Conservation (phyloP, 495 filamentous ascomycete species). For the Friedmanniomyces endolithicus region DNA sequence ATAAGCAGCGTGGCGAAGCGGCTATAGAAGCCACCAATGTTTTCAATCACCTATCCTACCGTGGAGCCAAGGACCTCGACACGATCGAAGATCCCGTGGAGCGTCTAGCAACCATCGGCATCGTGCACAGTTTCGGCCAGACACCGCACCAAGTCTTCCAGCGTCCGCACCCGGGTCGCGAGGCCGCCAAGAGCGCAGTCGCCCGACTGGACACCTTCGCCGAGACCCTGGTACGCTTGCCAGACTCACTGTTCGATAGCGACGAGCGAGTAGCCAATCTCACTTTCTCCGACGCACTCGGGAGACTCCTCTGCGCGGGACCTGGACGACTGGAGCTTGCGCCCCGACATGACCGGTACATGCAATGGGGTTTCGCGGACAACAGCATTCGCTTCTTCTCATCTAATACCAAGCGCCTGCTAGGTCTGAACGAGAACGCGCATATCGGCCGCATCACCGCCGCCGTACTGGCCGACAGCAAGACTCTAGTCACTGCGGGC, state of each 20-base stretch:
- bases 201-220: slow-evolving; percentile 66
- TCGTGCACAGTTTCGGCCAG: slow-evolving; percentile 97
- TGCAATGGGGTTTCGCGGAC: slow-evolving; percentile 95
- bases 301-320: slow-evolving; percentile 73
- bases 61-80: slow-evolving; percentile 84
- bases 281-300: slow-evolving; percentile 63
- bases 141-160: slow-evolving; percentile 91
- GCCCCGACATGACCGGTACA: slow-evolving; percentile 73
- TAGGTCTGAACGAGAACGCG: slow-evolving; percentile 84
- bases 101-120: slow-evolving; percentile 73
- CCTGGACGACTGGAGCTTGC: slow-evolving; percentile 76
- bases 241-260: slow-evolving; percentile 69
- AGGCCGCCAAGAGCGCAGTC: slow-evolving; percentile 47
- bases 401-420: slow-evolving; percentile 57
- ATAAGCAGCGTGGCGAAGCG: slow-evolving; percentile 87
- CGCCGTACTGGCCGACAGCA: slow-evolving; percentile 73
- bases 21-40: slow-evolving; percentile 87
- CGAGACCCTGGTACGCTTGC: slow-evolving; percentile 64
- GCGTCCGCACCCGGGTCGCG: slow-evolving; percentile 59
- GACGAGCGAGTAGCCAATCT: slow-evolving; percentile 69
- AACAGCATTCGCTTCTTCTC: slow-evolving; percentile 82
- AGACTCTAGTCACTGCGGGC: slow-evolving; percentile 80
- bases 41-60: slow-evolving; percentile 90
- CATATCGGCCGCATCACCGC: slow-evolving; percentile 78
- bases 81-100: slow-evolving; percentile 80